phyloP scores from a whole-genome alignment of 2,329 filamentous ascomycete species.

The Cercospora zeae-maydis region DNA sequence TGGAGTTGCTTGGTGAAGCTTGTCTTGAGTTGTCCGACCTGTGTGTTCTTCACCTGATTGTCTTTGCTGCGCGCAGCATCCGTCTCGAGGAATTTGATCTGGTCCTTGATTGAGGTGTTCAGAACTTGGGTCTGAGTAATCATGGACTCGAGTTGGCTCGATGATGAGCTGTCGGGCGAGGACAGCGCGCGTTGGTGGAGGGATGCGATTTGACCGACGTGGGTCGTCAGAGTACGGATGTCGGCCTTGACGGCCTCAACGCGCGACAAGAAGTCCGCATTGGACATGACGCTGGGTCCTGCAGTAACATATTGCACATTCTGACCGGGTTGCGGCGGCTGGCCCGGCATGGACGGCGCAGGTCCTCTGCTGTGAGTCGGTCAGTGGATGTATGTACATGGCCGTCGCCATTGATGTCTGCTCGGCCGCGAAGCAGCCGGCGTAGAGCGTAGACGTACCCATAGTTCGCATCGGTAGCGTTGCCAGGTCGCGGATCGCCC shows the following conservation, averaged over 20 bases:
- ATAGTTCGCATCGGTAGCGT: constrained; percentile 6
- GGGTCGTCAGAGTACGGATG: constrained; percentile 63
- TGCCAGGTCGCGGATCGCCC: constrained; percentile 2
- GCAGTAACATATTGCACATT: constrained; percentile 42
- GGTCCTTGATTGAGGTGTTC: constrained; percentile 72
- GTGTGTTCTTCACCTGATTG: constrained; percentile 65
- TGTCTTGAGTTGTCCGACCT: constrained; percentile 65
- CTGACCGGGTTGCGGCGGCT: constrained; percentile 54
- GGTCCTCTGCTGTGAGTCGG: constrained; percentile 10
- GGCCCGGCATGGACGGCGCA: constrained; percentile 27
- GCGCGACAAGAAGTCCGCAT: constrained; percentile 65
- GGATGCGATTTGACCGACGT: constrained; percentile 64
- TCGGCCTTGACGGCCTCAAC: constrained; percentile 64
- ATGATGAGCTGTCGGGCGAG: constrained; percentile 56
- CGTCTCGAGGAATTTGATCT: constrained; percentile 70
- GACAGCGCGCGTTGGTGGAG: constrained; percentile 69
- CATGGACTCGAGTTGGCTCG: constrained; percentile 60
- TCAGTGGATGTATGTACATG: background rate
- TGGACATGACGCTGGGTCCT: constrained; percentile 50
- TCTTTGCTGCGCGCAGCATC: constrained; percentile 64
- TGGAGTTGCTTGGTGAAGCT: constrained; percentile 69
- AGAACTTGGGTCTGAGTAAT: constrained; percentile 67
- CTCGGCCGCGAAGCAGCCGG: background rate
- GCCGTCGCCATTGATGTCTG: background rate
- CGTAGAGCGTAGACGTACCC: background rate